Evolutionary conservation across 495 filamentous ascomycete species (phyloP), one percentile per base, ranked within the genome.

Genomic region (Amorphotheca resinae): DNA sequence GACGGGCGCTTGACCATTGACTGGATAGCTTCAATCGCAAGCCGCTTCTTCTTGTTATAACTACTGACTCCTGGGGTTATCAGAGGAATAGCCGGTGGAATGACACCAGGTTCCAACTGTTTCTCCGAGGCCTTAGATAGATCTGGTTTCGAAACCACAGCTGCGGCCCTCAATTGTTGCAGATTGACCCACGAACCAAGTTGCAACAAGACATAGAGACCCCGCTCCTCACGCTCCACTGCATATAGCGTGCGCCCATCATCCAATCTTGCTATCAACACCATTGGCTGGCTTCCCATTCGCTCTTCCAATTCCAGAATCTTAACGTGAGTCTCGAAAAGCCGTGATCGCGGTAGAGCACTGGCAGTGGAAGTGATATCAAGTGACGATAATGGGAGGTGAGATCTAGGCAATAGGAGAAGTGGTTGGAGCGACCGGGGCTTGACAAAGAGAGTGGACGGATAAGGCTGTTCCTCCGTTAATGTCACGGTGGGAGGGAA

Each of bases 181-280:
- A 76, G 49, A 45, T 71, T 70, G 12, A 87, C 73, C 74, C 76
- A 81, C 2, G 64, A 55, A 0, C 70, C 79, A 38, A 95, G 64
- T 49, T 76, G 80, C 51, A 76, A 87, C 7, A 91, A 51, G 11
- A 76, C 74, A 58, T 84, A 93, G 9, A 86, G 64, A 0, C 75
- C 73, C 34, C 59, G 53, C 37, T 69, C 68, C 21, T 83, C 79
- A n/a, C 73, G 63, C 60, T 95, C 87, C 23, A 93, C 58, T 11
- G 76, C 80, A 57, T 80, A 88, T 4, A 83, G 49, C 6, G 66
- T 67, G 17, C 67, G 70, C 2, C 33, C 38, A 53, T 73, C 62
- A 28, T 78, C 68, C 17, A 76, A 64, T 37, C 77, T 67, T 22
- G 79, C 82, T 32, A 86, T 70, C 8, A 95, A 71, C 1, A 93